Evolutionary conservation across 345 rosid genomes (phyloP), one percentile per base, ranked within the genome.

Genomic region (Lepidium aucheri): DNA sequence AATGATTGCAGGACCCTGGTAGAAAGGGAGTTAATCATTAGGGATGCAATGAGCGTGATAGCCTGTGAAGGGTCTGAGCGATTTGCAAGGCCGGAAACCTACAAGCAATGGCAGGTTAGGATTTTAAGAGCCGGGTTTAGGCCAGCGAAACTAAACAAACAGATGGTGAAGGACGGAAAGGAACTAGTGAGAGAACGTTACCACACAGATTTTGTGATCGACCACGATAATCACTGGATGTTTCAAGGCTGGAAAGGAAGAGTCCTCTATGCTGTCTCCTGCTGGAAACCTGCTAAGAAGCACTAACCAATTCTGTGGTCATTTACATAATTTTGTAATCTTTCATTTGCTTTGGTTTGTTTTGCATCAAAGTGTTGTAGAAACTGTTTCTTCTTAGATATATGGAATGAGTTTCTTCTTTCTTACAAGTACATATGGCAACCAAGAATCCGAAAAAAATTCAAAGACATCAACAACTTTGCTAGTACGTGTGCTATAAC

Each of bases 231-330:
- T 39, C 74, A 72, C 0, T 93, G 96, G 96, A 70, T 93, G 87
- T 81, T 93, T 38, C 94, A 79, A 54, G 91, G 91, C 3, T 93
- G 98, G 98, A 93, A 93, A 68, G 98, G 98, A 6, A 81, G 86
- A 67, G 77, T 86, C 13, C 54, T 83, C 4, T 73, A 70, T 67
- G 97, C 89, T 42, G 73, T 85, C 59, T 82, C 97, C 0, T 82
- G 82, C 42, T 93, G 97, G 98, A 75, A 80, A 63, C 91, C 90
- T 61, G 72, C 57, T 7, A 64, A 73, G 70, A 70, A 63, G 42
- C 68, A 36, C 65, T 33, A 33, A 38, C 14, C 26, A 45, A 3
- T 41, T 58, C 7, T 32, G 45, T 55, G 33, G 14, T 47, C 65
- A 63, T 38, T 55, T 36, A n/a, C 41, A 20, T 13, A 9, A 18